These are phyloP conservation scores for Kodamaea neixiangensis DNA, from an alignment of 805 yeast species.

Conservation along the genomic window DNA sequence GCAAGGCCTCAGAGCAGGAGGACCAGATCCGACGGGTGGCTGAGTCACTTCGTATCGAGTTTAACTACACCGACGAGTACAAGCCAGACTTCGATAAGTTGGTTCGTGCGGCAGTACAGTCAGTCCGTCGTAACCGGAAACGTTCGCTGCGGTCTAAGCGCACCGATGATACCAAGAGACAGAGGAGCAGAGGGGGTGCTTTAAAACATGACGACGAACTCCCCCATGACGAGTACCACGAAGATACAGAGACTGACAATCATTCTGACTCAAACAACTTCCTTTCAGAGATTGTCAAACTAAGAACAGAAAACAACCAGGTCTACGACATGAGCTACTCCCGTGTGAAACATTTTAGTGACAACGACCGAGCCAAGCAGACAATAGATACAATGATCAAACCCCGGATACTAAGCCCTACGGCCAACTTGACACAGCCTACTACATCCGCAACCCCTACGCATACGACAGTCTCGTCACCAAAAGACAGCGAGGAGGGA, in stretches of 20 bases:
- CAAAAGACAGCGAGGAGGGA: conserved; percentile 1
- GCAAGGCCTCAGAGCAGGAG: conserved; percentile 93
- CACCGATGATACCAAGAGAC: conserved; percentile 13
- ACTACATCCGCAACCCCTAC: neutral
- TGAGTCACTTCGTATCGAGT: conserved; percentile 71
- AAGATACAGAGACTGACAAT: neutral
- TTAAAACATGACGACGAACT: conserved; percentile 1
- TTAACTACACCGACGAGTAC: conserved; percentile 60
- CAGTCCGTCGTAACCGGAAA: conserved; percentile 85
- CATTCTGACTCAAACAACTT: conserved; percentile 18
- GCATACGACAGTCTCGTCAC: neutral
- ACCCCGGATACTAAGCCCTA: conserved; percentile 29
- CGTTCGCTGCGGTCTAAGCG: conserved; percentile 46
- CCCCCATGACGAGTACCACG: neutral
- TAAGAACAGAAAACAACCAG: conserved; percentile 38
- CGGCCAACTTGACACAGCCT: neutral
- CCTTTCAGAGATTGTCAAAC: conserved; percentile 36
- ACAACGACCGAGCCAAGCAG: conserved; percentile 42
- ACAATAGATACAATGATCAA: conserved; percentile 51
- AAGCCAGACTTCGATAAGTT: conserved; percentile 80
- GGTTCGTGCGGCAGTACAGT: conserved; percentile 91
- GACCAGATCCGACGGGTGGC: conserved; percentile 79
- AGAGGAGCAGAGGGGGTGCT: neutral
- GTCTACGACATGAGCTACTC: conserved; percentile 36
- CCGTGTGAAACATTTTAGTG: conserved; percentile 27